phyloP scores from a whole-genome alignment of 2,329 filamentous ascomycete species.

The Pyrenochaeta sp. region DNA sequence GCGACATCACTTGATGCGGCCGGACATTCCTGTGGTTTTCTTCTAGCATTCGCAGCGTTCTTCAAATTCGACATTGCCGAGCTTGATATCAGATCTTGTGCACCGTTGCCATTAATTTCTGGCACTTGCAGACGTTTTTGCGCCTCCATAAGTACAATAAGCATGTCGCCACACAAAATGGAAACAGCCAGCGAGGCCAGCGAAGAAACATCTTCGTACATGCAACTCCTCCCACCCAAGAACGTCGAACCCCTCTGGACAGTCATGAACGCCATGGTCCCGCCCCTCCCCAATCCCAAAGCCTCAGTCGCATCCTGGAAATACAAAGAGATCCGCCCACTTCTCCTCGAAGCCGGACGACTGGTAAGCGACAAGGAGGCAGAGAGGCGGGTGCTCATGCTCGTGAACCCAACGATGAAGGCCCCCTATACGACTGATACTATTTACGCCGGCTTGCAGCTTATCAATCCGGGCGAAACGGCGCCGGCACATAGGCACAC shows the following conservation, averaged over 20 bases:
- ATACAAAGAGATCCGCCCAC: constrained; percentile 23
- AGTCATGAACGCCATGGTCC: constrained; percentile 14
- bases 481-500: constrained; percentile 63
- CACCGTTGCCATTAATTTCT: too few relatives aligned
- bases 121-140: too few relatives aligned
- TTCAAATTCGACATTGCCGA: too few relatives aligned
- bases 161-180: neutral
- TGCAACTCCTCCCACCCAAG: constrained; percentile 17
- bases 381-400: constrained; percentile 51
- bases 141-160: neutral
- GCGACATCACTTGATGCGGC: neutral
- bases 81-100: too few relatives aligned
- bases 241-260: constrained; percentile 14
- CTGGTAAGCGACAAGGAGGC: constrained; percentile 49
- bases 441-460: constrained; percentile 62
- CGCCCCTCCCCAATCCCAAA: constrained; percentile 12
- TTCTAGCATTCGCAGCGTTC: too few relatives aligned
- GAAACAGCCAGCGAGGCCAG: neutral
- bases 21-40: too few relatives aligned
- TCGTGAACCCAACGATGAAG: constrained; percentile 46
- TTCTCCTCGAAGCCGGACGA: constrained; percentile 45
- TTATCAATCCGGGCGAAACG: constrained; percentile 62
- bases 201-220: neutral
- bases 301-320: constrained; percentile 10
- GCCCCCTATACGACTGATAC: constrained; percentile 63